Base-by-base conservation (phyloP, 768 basidiomycete genomes). In the Leccinum subtestaceum region DNA sequence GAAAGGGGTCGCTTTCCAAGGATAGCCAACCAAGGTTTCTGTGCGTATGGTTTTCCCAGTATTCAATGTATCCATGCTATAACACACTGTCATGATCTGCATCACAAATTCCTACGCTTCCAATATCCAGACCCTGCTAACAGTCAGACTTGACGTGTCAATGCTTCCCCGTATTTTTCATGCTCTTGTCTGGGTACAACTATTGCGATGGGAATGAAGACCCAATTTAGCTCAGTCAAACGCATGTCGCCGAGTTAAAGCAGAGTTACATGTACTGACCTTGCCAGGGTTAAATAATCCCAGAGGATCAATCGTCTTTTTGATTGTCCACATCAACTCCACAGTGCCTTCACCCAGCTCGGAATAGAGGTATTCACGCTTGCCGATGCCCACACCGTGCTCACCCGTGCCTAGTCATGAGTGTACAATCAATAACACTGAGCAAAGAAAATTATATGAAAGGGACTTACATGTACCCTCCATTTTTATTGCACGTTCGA, bases 321-420 rank as follows among this genome's bases (percentile, higher is more conserved):
- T 96, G 65, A 96, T 83, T 12, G 79, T 81, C 74, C 89, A 87
- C 93, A 96, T 95, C 25, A 95, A 70, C 52, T 82, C 80, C 9
- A 96, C 88, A 0, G 95, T 95, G 2, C 89, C 91, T 25, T 77
- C 77, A 0, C 95, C 94, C 0, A 97, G 79, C 67, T 97, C 95
- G 43, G 86, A 81, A 13, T 82, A 78, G n/a, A 97, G 78, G 67
- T 87, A 95, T 60, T 87, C 80, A 59, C 82, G 84, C 76, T 95
- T 95, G 5, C 93, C 93, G 10, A 94, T 77, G 0, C 93, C 93
- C 7, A 95, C 90, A 2, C 93, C 93, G 66, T 95, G 93, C 65
- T 95, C 93, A 4, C 90, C 90, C 0, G 86, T 88, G 63, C 85
- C 87, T 87, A 48, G 21, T 11, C 11, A 34, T 23, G 7, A 27